Base-by-base conservation (phyloP, 2,329 filamentous ascomycete species). In the Coniosporium tulheliwenetii region DNA sequence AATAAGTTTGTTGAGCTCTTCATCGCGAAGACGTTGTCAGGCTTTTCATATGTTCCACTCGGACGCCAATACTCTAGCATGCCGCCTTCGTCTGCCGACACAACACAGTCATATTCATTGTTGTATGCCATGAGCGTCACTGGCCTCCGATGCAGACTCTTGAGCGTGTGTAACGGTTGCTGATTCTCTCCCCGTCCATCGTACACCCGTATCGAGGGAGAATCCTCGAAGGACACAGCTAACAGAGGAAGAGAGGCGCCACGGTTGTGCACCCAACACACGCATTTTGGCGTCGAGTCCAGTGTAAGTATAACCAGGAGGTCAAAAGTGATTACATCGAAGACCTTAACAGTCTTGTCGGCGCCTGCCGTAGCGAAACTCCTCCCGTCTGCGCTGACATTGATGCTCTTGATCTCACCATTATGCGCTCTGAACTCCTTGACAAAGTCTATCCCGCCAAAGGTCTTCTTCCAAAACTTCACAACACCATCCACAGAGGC, bases 391-490 rank as follows among this genome's bases (percentile, higher is more conserved):
- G 79, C 74, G 61, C 89, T 96, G 47, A 84, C 80, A 32, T 79
- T 91, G 36, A 91, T 84, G 26, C 81, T 81, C 45, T 70, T 77
- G 54, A 96, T 85, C 55, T 93, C 85, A 39, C 85, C 84, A 43
- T 74, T 71, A 62, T 98, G 93, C 7, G 91, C 87, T 55, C 79
- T 81, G 65, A 94, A 98, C 63, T 98, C 87, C 64, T 98, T 98
- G 40, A 96, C 89, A 55, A 98, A 98, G 63, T 98, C 93, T 43
- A 98, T 83, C 1, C 85, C 85, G 30, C 84, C 79, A 1, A 77
- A 79, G 47, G 83, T 75, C 65, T 98, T 98, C 66, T 98, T 98
- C 91, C 91, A 98, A 60, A 98, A 98, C 61, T 98, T 98, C 50
- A 96, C 89, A 1, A 89, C 81, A n/a, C 93, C 93, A 56, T 98